Base-by-base conservation (phyloP, 139 green algal genomes). In the Monoraphidium neglectum region DNA sequence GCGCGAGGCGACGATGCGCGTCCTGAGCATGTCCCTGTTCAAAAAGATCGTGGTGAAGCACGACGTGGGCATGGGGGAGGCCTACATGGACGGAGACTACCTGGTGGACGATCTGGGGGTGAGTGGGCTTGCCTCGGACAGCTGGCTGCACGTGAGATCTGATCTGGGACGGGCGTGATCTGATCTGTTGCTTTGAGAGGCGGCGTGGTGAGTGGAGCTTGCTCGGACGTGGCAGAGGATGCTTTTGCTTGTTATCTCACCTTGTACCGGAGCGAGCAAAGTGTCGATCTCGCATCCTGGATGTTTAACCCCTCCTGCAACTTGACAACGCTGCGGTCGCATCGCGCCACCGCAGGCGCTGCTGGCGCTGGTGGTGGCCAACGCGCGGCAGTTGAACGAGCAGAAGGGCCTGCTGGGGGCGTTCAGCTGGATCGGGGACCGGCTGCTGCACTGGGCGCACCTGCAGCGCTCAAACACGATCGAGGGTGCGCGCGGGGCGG, bases 41-140 rank as follows among this genome's bases (percentile, higher is more conserved):
- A 77, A 81, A 36, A 91, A 91, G 72, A 85, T 96, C 40, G 86
- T 97, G 61, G 80, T 86, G 16, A 75, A 88, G 3, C 86, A 93
- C 32, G 94, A 98, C 80, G 93, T 92, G 4, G 94, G 94, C 56
- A 62, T 98, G 67, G 94, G 94, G 13, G 94, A 99, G 78, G 86
- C 89, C 0, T 99, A 97, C 88, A 97, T 98, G 89, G 89, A 94
- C 33, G 82, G 82, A 70, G 79, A 89, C 63, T 86, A 65, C 69
- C 60, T 82, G 76, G 89, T 88, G 35, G 86, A 90, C 47, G 82
- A 91, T 72, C 78, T 96, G 66, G 89, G 87, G 3, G 77, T 69
- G 43, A 12, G 43, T 51, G 8, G 43, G 43, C 8, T 51, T n/a
- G n/a, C n/a, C n/a, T n/a, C n/a, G n/a, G n/a, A n/a, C n/a, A n/a